Evolutionary conservation across 148 eudicot species (phyloP), one percentile per base, ranked within the genome.

Genomic region (Chenopodium berlandieri): DNA sequence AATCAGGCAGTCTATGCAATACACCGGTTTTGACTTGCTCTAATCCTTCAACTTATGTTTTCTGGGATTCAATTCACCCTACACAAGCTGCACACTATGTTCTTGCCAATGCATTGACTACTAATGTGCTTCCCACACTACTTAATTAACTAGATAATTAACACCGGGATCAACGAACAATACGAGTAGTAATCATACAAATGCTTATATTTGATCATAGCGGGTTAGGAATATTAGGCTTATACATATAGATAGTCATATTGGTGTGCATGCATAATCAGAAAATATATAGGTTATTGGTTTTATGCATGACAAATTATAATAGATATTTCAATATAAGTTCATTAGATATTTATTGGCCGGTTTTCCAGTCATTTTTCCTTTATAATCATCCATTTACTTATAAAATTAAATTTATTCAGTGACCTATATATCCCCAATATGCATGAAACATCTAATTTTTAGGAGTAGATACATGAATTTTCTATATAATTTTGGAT

Each of bases 31-130:
- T 19, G 30, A 67, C 58, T 1, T 88, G 90, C 70, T 71, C 80
- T 7, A 84, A 88, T 82, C 77, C 87, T 12, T 78, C 88, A 48
- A 78, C 71, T 79, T 85, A 74, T 73, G 65, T 89, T 17, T 89
- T 91, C 73, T 89, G 83, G 83, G 91, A 88, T 73, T 70, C 88
- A 3, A 85, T 82, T 65, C 92, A 91, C 50, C 91, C 91, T 0
- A 82, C 90, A 27, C 78, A 90, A 85, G 87, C 90, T 34, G 68
- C 88, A 50, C 79, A 83, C 46, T 34, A 23, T 10, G 12, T 76
- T 40, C 63, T 85, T 85, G 88, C 91, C 27, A 67, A 77, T 71
- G 50, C 79, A 37, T 31, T 83, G 50, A 30, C 17, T 16, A 14
- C 70, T 34, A 68, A 54, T 64, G 32, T 67, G n/a, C 17, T 83